These are phyloP conservation scores for Phytophthora quininea DNA, from an alignment of 352 stramenopile genomes.

Conservation along the genomic window DNA sequence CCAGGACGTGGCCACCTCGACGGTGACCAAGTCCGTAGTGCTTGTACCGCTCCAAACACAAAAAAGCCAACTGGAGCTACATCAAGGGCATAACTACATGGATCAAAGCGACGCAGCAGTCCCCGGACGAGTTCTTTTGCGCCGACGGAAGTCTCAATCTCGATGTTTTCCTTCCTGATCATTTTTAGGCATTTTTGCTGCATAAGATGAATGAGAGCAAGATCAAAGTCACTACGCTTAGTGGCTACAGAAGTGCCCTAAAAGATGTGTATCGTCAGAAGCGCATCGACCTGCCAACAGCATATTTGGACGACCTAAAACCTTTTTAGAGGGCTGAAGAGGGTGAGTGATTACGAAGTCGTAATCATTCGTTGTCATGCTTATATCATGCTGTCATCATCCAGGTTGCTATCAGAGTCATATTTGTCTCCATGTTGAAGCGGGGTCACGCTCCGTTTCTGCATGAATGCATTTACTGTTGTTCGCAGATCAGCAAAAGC, in stretches of 20 bases:
- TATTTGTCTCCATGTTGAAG: not conserved
- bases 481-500: not conserved
- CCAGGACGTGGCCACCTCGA: not conserved
- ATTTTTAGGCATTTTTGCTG: constrained; percentile 17
- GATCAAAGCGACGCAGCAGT: not conserved
- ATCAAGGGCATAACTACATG: not conserved
- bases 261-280: constrained; percentile 14
- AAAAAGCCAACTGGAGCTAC: not conserved
- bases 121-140: not conserved
- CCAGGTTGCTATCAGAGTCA: not conserved
- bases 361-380: too few relatives aligned
- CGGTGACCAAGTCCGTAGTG: not conserved
- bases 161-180: constrained; percentile 2
- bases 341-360: not conserved
- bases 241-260: constrained; percentile 15
- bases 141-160: constrained; percentile 2
- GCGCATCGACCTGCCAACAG: not conserved
- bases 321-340: constrained; percentile 14
- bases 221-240: constrained; percentile 10
- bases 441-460: not conserved
- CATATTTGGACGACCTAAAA: constrained; percentile 14
- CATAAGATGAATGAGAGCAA: constrained; percentile 10
- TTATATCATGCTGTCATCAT: not conserved
- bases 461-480: not conserved
- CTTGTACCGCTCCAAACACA: not conserved